phyloP scores from a whole-genome alignment of 1,139 yeast species.

The Kurtzmaniella quercitrusa region DNA sequence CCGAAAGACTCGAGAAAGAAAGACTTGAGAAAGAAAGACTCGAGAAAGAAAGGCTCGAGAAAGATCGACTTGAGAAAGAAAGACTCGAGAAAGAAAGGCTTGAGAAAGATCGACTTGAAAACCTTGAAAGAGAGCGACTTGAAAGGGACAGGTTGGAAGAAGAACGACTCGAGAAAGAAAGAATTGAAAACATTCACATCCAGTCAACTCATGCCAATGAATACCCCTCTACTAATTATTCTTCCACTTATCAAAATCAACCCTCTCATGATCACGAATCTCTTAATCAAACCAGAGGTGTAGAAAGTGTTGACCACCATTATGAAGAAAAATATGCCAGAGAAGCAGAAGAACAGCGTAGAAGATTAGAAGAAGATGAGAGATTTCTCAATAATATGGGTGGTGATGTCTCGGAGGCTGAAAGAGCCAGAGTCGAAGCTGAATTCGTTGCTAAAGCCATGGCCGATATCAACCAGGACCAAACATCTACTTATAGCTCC shows the following conservation, averaged over 20 bases:
- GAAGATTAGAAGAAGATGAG: neutral
- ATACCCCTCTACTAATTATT: too few species aligned
- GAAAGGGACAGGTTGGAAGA: too few species aligned
- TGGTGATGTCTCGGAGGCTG: neutral
- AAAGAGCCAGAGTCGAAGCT: neutral
- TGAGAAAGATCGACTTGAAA: neutral
- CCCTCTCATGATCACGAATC: neutral
- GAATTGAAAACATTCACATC: neutral
- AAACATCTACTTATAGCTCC: constrained; percentile 2
- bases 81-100: neutral
- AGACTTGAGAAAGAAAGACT: neutral
- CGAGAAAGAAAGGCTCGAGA: neutral
- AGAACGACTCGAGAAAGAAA: neutral
- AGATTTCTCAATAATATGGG: neutral
- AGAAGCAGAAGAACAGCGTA: constrained; percentile 1
- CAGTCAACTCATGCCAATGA: neutral
- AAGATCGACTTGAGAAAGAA: neutral
- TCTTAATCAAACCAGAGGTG: neutral
- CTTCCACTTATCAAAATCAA: too few species aligned
- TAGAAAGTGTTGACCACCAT: neutral
- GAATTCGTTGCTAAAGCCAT: neutral
- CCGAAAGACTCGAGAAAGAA: constrained; percentile 2
- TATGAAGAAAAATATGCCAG: neutral
- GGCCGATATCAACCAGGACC: neutral
- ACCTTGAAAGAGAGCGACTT: neutral